Conservation (phyloP, 2,329 filamentous ascomycete species). For the Cordyceps cicadae region DNA sequence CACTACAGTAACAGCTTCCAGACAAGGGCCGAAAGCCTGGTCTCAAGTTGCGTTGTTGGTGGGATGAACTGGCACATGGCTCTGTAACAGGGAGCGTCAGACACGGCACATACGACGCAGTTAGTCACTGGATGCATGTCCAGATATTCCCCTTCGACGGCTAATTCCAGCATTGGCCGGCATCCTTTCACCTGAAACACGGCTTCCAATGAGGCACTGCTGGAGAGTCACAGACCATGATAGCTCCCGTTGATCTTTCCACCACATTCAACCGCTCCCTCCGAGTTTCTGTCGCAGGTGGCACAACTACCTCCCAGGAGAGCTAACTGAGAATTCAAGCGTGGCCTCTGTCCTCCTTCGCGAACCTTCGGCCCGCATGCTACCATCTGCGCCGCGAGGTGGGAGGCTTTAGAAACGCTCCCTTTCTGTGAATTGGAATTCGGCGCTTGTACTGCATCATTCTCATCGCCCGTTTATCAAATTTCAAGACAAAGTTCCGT, state of each 20-base stretch:
- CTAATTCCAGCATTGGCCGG: neutral
- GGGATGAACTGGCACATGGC: neutral
- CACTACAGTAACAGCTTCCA: conserved; percentile 1
- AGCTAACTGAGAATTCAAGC: neutral
- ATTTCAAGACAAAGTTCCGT: neutral
- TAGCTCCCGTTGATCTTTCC: too few relatives aligned
- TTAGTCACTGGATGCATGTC: neutral
- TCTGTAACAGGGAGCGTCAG: neutral
- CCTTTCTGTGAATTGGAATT: neutral
- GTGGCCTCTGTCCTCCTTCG: neutral
- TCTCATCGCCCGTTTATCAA: neutral
- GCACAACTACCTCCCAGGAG: neutral
- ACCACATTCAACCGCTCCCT: too few relatives aligned
- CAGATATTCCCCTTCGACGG: neutral
- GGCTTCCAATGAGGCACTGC: neutral
- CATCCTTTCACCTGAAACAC: neutral
- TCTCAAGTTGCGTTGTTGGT: conserved; percentile 1
- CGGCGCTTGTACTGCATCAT: neutral
- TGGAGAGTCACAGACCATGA: too few relatives aligned
- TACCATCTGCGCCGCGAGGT: neutral
- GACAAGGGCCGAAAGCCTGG: conserved; percentile 10
- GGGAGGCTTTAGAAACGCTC: neutral
- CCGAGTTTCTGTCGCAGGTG: neutral
- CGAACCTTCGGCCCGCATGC: neutral
- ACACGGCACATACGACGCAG: neutral